Base-by-base conservation (phyloP, 2,329 filamentous ascomycete genomes). In the Penicillium sp. region DNA sequence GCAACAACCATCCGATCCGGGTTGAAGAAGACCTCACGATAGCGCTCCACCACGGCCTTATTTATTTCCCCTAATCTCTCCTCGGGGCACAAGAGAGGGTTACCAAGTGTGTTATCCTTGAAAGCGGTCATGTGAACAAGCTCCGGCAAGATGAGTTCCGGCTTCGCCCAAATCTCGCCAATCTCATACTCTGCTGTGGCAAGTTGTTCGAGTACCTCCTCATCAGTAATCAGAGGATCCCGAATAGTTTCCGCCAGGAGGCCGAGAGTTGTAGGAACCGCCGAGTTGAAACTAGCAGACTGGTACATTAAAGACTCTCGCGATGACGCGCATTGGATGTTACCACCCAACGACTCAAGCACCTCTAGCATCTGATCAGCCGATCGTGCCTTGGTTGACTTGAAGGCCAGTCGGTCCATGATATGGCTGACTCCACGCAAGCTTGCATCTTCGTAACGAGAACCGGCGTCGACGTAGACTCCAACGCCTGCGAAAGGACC, bases 241-340 rank as follows among this genome's bases (percentile, higher is more conserved):
- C 91, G 89, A 61, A 99, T 96, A 31, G 95, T 98, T 75, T 99
- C 95, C 57, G 95, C 93, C 42, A 99, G 84, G 19, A 99, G 78
- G 29, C 83, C 91, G 24, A 96, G 85, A 13, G 93, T 91, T 9
- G 86, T 86, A 7, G 90, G 88, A 9, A 99, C 92, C 19, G 91
- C 89, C 26, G 88, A 89, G 80, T 99, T 99, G 84, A 99, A 99
- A 29, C 93, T 97, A 26, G 95, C 95, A 1, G 92, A 91, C 76
- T 99, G 95, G 80, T 99, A 99, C 95, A 99, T 99, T 78, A 99
- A 85, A 55, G 91, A 91, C 77, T 99, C 95, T 63, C 95, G 84
- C 2, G 92, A 96, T 1, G 93, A 97, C 11, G 93, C 93, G 78
- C 95, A 99, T 78, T 98, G 93, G 58, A 99, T 93, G 74, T 97